A percentile compares a stretch with the other conserved stretches of the same genome.
Evolutionary conservation across 1,139 yeast species (phyloP).

Genomic region (Taiozyma sp.): DNA sequence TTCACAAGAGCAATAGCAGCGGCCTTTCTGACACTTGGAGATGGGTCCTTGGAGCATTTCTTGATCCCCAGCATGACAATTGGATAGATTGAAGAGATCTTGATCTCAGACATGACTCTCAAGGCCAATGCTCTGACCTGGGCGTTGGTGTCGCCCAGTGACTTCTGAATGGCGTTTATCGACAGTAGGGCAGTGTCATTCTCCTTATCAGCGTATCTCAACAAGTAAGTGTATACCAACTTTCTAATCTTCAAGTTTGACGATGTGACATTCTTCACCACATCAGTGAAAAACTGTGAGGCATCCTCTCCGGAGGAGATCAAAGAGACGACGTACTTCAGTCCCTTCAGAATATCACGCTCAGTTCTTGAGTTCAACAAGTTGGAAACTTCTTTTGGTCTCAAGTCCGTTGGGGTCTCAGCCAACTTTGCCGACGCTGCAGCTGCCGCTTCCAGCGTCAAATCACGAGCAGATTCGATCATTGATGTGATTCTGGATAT

Average conservation of each 20-base stretch:
- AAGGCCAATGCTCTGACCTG: slow-evolving; percentile 67
- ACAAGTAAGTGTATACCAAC: slow-evolving; percentile 71
- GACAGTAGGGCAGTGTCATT: slow-evolving; percentile 87
- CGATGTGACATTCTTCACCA: slow-evolving; percentile 82
- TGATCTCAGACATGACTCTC: slow-evolving; percentile 73
- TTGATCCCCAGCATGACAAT: slow-evolving; percentile 71
- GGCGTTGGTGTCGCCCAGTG: slow-evolving; percentile 65
- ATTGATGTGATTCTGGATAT: slow-evolving; percentile 46
- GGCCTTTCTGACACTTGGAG: slow-evolving; percentile 74
- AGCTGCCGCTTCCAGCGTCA: slow-evolving; percentile 78
- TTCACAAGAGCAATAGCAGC: slow-evolving; percentile 76
- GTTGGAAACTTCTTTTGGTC: slow-evolving; percentile 59
- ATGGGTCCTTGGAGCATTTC: slow-evolving; percentile 62
- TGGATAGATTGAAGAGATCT: slow-evolving; percentile 74
- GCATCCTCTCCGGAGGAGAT: slow-evolving; percentile 64
- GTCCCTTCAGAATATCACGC: slow-evolving; percentile 66
- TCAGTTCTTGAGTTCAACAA: slow-evolving; percentile 66
- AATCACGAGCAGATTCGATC: slow-evolving; percentile 75
- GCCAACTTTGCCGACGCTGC: slow-evolving; percentile 65
- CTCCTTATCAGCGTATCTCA: slow-evolving; percentile 75
- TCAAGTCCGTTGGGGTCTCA: slow-evolving; percentile 46
- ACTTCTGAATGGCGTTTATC: slow-evolving; percentile 87
- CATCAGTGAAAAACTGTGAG: slow-evolving; percentile 71
- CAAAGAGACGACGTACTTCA: slow-evolving; percentile 66
- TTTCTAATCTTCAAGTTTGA: slow-evolving; percentile 62